Base-by-base conservation (phyloP, 495 filamentous ascomycete species). In the Penicillium fimorum region DNA sequence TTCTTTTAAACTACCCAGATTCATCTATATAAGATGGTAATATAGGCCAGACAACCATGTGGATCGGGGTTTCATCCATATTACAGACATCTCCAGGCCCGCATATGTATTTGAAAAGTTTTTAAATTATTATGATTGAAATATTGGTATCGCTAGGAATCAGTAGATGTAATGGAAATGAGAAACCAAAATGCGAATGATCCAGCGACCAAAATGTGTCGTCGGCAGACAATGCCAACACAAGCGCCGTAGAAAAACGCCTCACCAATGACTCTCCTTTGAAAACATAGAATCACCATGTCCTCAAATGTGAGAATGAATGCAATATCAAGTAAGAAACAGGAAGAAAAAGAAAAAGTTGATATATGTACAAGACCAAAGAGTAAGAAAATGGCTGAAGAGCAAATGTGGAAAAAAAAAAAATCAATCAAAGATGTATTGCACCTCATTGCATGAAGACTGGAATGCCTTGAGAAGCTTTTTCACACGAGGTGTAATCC, bases 401-500 rank as follows among this genome's bases (percentile, higher is more conserved):
- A 51, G 46, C 20, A 20, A 42, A 33, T 27, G 42, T 20, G 35
- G 10, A 25, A 37, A 17, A 15, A 25, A 37, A 17, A 35, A n/a
- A 24, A 11, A 57, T 60, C 44, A 69, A 43, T 55, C 48, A 10
- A 60, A 59, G 18, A 72, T 64, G 22, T 68, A 73, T 45, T 67
- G 53, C 11, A 66, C 67, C 30, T 68, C 52, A 18, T 63, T 43
- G 48, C 70, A 73, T 10, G 62, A 67, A 6, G 64, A 67, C 33
- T 65, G 60, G 47, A 67, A 64, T 29, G 47, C 61, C 17, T 59
- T 61, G 44, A 74, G 44, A 1, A 69, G 41, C 48, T 57, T 56
- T 32, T 67, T 56, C 13, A 74, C 59, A 10, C 71, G 61, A 11
- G 53, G 44, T 1, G 41, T 55, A 45, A 70, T 72, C 71, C 71